phyloP scores from a whole-genome alignment of 2,329 filamentous ascomycete genomes.

The Coniochaeta ligniaria region DNA sequence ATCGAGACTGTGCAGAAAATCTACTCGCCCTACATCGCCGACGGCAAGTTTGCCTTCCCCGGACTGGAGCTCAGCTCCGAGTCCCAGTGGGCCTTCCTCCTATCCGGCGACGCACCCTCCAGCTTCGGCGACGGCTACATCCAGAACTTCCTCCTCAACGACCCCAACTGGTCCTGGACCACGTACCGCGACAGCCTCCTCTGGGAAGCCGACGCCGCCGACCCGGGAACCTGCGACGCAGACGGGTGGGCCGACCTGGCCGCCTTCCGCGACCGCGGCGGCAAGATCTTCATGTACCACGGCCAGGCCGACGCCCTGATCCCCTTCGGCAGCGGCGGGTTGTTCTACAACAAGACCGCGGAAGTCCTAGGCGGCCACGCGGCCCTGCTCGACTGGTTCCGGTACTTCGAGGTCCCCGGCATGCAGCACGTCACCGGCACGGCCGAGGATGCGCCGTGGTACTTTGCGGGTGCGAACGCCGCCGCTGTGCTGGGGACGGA shows the following conservation, averaged over 20 bases:
- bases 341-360: conserved; percentile 31
- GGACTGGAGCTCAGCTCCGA: conserved; percentile 4
- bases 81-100: not conserved
- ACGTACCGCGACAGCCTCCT: not conserved
- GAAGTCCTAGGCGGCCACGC: conserved; percentile 24
- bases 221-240: conserved; percentile 13
- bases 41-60: conserved; percentile 1
- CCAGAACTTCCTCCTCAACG: not conserved
- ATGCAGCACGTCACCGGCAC: conserved; percentile 40
- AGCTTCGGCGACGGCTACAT: not conserved
- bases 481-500: conserved; percentile 18
- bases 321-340: conserved; percentile 23
- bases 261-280: conserved; percentile 27
- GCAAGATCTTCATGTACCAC: conserved; percentile 39
- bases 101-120: not conserved
- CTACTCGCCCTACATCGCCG: conserved; percentile 6
- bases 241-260: conserved; percentile 28
- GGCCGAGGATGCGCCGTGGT: conserved; percentile 30
- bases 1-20: conserved; percentile 6
- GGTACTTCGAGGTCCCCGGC: conserved; percentile 45
- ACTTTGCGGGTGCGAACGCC: conserved; percentile 25
- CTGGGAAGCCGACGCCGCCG: not conserved
- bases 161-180: not conserved
- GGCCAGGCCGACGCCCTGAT: conserved; percentile 34
- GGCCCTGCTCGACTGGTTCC: conserved; percentile 38